Evolutionary conservation across 2,329 filamentous ascomycete species (phyloP).

Genomic region (Fusarium sp.): DNA sequence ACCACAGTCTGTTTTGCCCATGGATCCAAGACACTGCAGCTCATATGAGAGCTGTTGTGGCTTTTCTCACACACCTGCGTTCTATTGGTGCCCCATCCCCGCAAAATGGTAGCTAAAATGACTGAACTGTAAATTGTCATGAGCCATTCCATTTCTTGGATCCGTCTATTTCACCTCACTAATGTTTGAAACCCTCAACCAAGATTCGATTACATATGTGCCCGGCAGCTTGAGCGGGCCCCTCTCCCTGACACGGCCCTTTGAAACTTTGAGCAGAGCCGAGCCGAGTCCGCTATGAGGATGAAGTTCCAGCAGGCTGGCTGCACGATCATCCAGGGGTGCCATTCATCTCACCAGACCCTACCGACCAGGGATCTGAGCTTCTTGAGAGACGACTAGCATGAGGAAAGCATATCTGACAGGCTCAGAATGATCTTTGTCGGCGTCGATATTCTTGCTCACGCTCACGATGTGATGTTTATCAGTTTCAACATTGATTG

Average conservation of each 20-base stretch:
- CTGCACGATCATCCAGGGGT: slow-evolving; percentile 33
- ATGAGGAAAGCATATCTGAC: neutral
- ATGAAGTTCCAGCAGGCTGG: slow-evolving; percentile 24
- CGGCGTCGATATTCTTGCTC: neutral
- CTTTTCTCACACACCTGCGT: neutral
- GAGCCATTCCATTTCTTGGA: slow-evolving; percentile 6
- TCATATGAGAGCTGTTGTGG: slow-evolving; percentile 6
- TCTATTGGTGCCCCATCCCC: slow-evolving; percentile 5
- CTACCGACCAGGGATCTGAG: slow-evolving; percentile 13
- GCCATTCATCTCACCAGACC: slow-evolving; percentile 39
- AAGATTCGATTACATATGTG: slow-evolving; percentile 33
- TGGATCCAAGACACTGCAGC: slow-evolving; percentile 21
- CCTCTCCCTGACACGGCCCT: slow-evolving; percentile 21
- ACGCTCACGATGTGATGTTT: neutral
- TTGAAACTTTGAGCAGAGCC: slow-evolving; percentile 28
- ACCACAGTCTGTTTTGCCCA: slow-evolving; percentile 27
- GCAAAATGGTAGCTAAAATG: slow-evolving; percentile 11
- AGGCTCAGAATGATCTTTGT: neutral
- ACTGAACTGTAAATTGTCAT: slow-evolving; percentile 18
- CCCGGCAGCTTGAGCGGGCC: slow-evolving; percentile 31
- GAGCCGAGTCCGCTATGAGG: slow-evolving; percentile 27
- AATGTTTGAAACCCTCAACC: slow-evolving; percentile 14
- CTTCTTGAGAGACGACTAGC: neutral
- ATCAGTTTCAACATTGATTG: neutral
- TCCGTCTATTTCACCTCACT: neutral